These are phyloP conservation scores for Cymodocea nodosa DNA, from an alignment of 116 monocot genomes.

Conservation along the genomic window DNA sequence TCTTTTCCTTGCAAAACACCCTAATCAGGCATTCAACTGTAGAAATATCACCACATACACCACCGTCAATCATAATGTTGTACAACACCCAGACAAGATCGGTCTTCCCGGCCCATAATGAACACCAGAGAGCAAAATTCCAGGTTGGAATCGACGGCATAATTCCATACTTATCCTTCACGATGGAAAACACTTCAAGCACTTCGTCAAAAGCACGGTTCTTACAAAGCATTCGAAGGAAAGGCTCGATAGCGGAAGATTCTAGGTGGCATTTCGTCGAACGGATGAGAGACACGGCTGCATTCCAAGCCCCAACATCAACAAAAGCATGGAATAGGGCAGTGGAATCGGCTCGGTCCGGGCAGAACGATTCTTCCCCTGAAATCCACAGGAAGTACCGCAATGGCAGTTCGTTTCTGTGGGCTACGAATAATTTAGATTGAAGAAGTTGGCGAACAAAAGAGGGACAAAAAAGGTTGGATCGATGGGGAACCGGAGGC, in stretches of 20 bases:
- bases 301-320: constrained; percentile 12
- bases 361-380: neutral
- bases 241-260: constrained; percentile 10
- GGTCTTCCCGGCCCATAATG: constrained; percentile 21
- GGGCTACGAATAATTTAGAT: neutral
- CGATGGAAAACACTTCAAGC: constrained; percentile 3
- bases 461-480: constrained; percentile 21
- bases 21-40: constrained; percentile 28
- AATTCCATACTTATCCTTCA: constrained; percentile 4
- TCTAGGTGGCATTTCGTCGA: constrained; percentile 33
- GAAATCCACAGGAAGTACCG: constrained; percentile 46
- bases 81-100: constrained; percentile 41
- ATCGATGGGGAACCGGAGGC: constrained; percentile 6
- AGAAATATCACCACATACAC: constrained; percentile 14
- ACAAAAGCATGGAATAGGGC: constrained; percentile 16
- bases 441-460: constrained; percentile 27
- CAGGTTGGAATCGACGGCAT: constrained; percentile 16
- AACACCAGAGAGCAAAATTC: constrained; percentile 28
- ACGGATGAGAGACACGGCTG: constrained; percentile 23
- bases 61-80: constrained; percentile 18
- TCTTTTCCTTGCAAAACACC: constrained; percentile 26
- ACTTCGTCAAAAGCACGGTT: constrained; percentile 4
- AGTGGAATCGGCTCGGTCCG: constrained; percentile 2
- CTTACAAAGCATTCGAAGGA: constrained; percentile 19
- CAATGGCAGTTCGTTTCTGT: constrained; percentile 25